Evolutionary conservation across 78 protist species (phyloP), one percentile per base, ranked within the genome.

Genomic region (Dictyostelium citrinum): DNA sequence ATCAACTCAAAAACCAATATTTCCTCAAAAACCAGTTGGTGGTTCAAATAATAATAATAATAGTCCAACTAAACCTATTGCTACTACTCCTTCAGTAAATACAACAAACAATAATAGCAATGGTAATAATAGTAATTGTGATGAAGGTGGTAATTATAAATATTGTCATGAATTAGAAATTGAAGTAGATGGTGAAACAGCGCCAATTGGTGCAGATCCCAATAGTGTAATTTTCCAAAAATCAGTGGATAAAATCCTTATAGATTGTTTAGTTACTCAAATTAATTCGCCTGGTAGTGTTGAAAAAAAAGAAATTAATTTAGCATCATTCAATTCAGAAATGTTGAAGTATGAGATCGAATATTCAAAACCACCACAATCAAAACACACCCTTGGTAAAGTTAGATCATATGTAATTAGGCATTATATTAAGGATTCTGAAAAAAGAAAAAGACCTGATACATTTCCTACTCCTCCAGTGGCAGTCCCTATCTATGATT

Each of bases 301-400:
- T 16, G 64, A 55, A 5, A 55, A 55, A 55, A 64, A 29, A 29
- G 72, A 64, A 11, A 64, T 64, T 22, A 64, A 64, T 27, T 64
- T 64, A 10, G 35, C 72, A 2, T n/a, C 72, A 10, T 29, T 64
- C 20, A 64, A 64, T 64, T 64, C 72, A 27, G 72, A 64, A 3
- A 27, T 64, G 72, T 64, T 64, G 10, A 29, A 29, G 27, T 64
- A 64, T 29, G 72, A 64, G 3, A 64, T 64, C 35, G 72, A 64
- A 64, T 64, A 64, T 64, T 64, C 72, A 64, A 64, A 64, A 64
- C 72, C 72, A 24, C 72, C 72, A 64, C 72, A 64, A 64, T 64
- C 72, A 7, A 64, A 64, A 64, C 72, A 64, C 2, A 24, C 72
- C 3, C 35, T 64, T n/a, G 72, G 72, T 64, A 64, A 64, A 64